phyloP scores from a whole-genome alignment of 2,329 filamentous ascomycete species.

The Fusarium chlamydosporum region DNA sequence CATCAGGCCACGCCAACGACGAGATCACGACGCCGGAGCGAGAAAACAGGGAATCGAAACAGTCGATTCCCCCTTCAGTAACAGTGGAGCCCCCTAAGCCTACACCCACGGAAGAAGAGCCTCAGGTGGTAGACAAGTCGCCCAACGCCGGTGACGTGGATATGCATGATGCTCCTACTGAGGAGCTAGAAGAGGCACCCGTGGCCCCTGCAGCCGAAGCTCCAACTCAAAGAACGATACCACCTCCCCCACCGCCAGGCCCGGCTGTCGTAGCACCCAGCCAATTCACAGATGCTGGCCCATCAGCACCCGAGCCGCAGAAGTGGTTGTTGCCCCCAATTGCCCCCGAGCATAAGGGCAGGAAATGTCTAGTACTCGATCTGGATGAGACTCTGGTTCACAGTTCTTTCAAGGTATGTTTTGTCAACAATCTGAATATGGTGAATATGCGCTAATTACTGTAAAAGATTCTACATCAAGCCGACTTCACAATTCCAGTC shows the following conservation, averaged over 20 bases:
- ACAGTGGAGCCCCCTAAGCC: constrained; percentile 61
- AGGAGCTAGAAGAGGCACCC: constrained; percentile 63
- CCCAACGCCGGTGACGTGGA: constrained; percentile 73
- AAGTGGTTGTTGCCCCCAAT: constrained; percentile 87
- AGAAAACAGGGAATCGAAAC: constrained; percentile 64
- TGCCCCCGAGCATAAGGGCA: constrained; percentile 82
- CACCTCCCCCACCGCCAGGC: constrained; percentile 65
- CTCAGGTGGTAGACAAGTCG: constrained; percentile 54
- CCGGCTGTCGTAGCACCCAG: constrained; percentile 59
- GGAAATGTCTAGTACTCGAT: constrained; percentile 95
- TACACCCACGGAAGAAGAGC: constrained; percentile 45
- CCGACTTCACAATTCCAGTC: constrained; percentile 98
- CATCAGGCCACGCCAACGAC: constrained; percentile 63
- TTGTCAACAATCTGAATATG: background rate
- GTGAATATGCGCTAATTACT: constrained; percentile 42
- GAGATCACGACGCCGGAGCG: constrained; percentile 60
- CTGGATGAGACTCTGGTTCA: constrained; percentile 97
- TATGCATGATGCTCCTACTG: constrained; percentile 74
- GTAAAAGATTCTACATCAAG: constrained; percentile 90
- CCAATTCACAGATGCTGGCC: constrained; percentile 59
- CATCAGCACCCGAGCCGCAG: constrained; percentile 60
- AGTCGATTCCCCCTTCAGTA: constrained; percentile 56
- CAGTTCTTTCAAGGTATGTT: constrained; percentile 93
- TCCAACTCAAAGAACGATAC: constrained; percentile 52
- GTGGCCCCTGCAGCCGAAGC: constrained; percentile 58